These are phyloP conservation scores for Calonectria pteridis DNA, from an alignment of 2,329 filamentous ascomycete species.

Conservation along the genomic window DNA sequence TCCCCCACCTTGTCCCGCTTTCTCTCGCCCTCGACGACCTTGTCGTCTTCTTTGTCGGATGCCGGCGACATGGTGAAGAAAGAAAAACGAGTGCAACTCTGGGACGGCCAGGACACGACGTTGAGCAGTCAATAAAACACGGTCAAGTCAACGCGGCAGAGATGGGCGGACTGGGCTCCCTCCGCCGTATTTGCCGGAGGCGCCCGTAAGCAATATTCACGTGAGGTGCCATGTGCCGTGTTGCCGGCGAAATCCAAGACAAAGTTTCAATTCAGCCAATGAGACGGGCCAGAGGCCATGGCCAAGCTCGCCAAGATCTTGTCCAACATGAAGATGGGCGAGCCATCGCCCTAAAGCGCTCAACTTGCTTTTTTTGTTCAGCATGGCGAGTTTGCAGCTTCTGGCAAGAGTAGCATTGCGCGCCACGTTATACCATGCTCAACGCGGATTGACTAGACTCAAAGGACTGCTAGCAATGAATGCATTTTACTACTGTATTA, in stretches of 20 bases:
- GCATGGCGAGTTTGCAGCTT: not conserved
- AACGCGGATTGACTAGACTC: not conserved
- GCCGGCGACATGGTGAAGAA: not conserved
- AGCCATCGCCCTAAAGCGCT: not conserved
- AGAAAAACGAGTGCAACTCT: too few relatives aligned
- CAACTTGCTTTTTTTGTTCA: not conserved
- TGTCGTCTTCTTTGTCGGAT: slow-evolving; percentile 7
- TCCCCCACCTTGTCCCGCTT: slow-evolving; percentile 49
- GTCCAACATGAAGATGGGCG: slow-evolving; percentile 2
- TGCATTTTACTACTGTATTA: not conserved
- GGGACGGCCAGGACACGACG: not conserved
- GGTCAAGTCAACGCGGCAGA: not conserved
- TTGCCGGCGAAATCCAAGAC: slow-evolving; percentile 7
- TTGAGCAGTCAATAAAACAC: not conserved
- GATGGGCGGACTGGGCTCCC: not conserved
- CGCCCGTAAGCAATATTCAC: slow-evolving; percentile 10
- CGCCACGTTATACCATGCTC: not conserved
- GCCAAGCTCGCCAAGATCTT: slow-evolving; percentile 6
- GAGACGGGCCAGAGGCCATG: not conserved
- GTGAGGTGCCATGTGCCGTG: slow-evolving; percentile 16
- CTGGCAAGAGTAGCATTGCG: not conserved
- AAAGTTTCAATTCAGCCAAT: not conserved
- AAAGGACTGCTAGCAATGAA: not conserved
- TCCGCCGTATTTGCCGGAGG: not conserved
- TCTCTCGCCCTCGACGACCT: slow-evolving; percentile 40